phyloP scores from a whole-genome alignment of 768 basidiomycete species.

The Lentinula boryana region DNA sequence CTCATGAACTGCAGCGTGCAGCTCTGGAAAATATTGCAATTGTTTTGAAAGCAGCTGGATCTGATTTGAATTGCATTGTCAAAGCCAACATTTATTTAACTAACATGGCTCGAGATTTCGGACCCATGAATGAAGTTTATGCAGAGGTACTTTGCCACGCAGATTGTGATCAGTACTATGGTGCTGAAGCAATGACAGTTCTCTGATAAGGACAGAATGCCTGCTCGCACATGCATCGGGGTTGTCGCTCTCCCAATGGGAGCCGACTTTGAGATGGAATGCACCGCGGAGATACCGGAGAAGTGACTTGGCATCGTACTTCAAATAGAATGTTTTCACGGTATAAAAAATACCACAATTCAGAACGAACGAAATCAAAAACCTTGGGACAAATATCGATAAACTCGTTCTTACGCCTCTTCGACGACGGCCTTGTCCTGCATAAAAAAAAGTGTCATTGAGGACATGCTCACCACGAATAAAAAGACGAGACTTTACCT shows the following conservation, averaged over 20 bases:
- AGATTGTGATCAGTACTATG: too few species aligned
- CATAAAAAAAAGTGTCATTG: neutral
- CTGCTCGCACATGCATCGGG: constrained; percentile 55
- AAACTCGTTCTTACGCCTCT: neutral
- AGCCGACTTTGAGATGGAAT: constrained; percentile 58
- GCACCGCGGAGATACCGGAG: constrained; percentile 38
- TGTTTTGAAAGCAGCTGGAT: constrained; percentile 35
- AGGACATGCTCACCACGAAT: neutral
- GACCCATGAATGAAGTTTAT: constrained; percentile 34
- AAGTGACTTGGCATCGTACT: neutral
- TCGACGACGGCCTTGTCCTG: constrained; percentile 7
- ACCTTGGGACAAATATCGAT: too few species aligned
- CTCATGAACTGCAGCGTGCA: constrained; percentile 18
- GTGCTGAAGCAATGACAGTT: constrained; percentile 26
- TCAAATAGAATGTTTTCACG: too few species aligned
- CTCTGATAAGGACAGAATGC: constrained; percentile 37
- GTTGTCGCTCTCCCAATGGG: constrained; percentile 47
- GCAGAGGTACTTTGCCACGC: constrained; percentile 18
- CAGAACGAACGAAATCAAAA: too few species aligned
- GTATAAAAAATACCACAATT: too few species aligned
- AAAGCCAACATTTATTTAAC: constrained; percentile 37
- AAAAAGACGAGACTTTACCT: constrained; percentile 19
- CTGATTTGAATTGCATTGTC: constrained; percentile 33
- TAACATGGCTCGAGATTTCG: constrained; percentile 30
- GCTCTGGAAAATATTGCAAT: constrained; percentile 32